Conservation (phyloP, 2,329 filamentous ascomycete species). For the Sarocladiaceae sp. region DNA sequence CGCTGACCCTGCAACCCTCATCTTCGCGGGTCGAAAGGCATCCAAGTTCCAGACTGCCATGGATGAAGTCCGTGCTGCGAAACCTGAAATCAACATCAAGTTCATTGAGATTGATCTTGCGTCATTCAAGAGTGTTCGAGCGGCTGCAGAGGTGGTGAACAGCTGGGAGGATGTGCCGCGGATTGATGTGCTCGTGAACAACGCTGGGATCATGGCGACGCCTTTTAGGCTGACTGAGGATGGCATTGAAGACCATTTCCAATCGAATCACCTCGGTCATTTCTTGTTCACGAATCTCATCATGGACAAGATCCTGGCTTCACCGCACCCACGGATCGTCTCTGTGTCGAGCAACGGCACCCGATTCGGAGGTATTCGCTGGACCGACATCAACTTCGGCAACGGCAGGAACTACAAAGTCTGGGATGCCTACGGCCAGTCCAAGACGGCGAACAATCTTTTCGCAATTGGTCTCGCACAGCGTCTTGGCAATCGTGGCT, state of each 20-base stretch:
- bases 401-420: slow-evolving; percentile 17
- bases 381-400: slow-evolving; percentile 6
- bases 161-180: slow-evolving; percentile 22
- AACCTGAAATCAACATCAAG: slow-evolving; percentile 2
- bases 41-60: neutral
- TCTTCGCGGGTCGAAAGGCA: slow-evolving; percentile 11
- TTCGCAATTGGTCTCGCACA: slow-evolving; percentile 15
- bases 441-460: slow-evolving; percentile 23
- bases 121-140: slow-evolving; percentile 27
- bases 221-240: slow-evolving; percentile 24
- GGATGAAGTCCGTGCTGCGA: neutral
- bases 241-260: slow-evolving; percentile 29
- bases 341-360: slow-evolving; percentile 1
- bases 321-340: slow-evolving; percentile 5
- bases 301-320: slow-evolving; percentile 20
- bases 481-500: slow-evolving; percentile 14
- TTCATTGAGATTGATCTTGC: slow-evolving; percentile 26
- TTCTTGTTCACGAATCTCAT: slow-evolving; percentile 32
- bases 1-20: slow-evolving; percentile 6
- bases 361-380: slow-evolving; percentile 1
- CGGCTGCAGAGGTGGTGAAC: slow-evolving; percentile 27
- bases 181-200: slow-evolving; percentile 37
- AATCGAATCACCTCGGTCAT: slow-evolving; percentile 25
- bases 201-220: slow-evolving; percentile 35
- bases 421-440: slow-evolving; percentile 22